These are phyloP conservation scores for Candolleomyces aberdarensis DNA, from an alignment of 768 basidiomycete genomes.

Conservation along the genomic window DNA sequence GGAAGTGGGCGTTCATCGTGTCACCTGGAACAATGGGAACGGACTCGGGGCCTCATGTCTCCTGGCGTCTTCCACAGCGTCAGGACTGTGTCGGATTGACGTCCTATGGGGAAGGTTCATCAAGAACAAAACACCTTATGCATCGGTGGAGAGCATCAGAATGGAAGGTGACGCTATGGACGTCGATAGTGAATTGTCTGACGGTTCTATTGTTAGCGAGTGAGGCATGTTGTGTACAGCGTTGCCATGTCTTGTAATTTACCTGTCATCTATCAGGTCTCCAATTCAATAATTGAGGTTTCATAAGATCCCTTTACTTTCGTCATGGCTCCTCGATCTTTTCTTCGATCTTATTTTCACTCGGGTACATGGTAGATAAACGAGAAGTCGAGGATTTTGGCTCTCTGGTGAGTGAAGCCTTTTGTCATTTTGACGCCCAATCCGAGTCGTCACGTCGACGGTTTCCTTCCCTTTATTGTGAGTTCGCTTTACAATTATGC, in stretches of 20 bases:
- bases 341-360: no score
- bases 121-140: slow-evolving; percentile 64
- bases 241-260: background rate
- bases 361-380: no score
- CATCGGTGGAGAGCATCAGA: slow-evolving; percentile 57
- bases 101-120: slow-evolving; percentile 74
- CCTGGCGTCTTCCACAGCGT: slow-evolving; percentile 77
- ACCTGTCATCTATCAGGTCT: background rate
- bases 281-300: no score
- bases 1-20: slow-evolving; percentile 74
- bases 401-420: no score
- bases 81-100: slow-evolving; percentile 86
- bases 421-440: no score
- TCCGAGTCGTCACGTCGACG: no score
- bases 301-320: no score
- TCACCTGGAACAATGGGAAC: slow-evolving; percentile 76
- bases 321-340: no score
- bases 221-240: background rate
- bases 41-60: slow-evolving; percentile 59
- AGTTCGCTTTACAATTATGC: no score
- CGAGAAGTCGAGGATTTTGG: no score
- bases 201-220: background rate
- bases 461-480: no score
- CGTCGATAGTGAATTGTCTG: slow-evolving; percentile 23
- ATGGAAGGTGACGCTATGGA: slow-evolving; percentile 51